phyloP scores from a whole-genome alignment of 2,329 filamentous ascomycete genomes.

The Penicillium sp. region DNA sequence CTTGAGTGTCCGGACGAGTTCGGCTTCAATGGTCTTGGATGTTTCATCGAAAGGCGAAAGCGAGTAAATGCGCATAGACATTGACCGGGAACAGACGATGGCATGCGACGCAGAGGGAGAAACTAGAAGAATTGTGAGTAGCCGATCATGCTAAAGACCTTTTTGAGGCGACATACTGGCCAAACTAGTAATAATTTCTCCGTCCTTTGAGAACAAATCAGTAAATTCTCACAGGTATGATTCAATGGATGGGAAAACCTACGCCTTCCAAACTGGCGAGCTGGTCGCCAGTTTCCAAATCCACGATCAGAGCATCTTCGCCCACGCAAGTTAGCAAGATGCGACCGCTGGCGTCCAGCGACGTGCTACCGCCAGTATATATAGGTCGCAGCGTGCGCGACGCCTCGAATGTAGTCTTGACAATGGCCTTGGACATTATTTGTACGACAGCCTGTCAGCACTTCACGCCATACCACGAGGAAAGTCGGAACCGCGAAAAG shows the following conservation, averaged over 20 bases:
- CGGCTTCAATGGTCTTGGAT: slow-evolving; percentile 63
- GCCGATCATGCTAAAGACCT: slow-evolving; percentile 1
- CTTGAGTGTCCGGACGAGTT: slow-evolving; percentile 78
- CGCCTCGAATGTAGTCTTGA: slow-evolving; percentile 88
- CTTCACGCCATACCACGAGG: slow-evolving; percentile 24
- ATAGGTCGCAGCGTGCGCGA: slow-evolving; percentile 85
- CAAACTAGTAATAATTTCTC: slow-evolving; percentile 54
- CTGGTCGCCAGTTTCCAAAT: slow-evolving; percentile 79
- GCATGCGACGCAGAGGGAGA: slow-evolving; percentile 87
- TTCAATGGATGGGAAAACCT: slow-evolving; percentile 40
- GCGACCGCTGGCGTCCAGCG: slow-evolving; percentile 77
- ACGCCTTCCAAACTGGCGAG: slow-evolving; percentile 87
- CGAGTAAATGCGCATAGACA: slow-evolving; percentile 90
- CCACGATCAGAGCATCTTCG: slow-evolving; percentile 86
- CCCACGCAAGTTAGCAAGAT: slow-evolving; percentile 88
- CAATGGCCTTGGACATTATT: slow-evolving; percentile 55
- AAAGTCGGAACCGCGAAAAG: slow-evolving; percentile 28
- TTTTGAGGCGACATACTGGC: slow-evolving; percentile 40
- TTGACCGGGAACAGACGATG: slow-evolving; percentile 88
- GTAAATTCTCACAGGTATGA: slow-evolving; percentile 16
- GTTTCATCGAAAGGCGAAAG: slow-evolving; percentile 63
- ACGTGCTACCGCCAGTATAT: slow-evolving; percentile 86
- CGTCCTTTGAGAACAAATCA: slow-evolving; percentile 60
- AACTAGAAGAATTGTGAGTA: slow-evolving; percentile 55
- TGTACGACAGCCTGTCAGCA: slow-evolving; percentile 19